Evolutionary conservation across 169 alveolate genomes (phyloP).

Genomic region (Hammondia hammondi): DNA sequence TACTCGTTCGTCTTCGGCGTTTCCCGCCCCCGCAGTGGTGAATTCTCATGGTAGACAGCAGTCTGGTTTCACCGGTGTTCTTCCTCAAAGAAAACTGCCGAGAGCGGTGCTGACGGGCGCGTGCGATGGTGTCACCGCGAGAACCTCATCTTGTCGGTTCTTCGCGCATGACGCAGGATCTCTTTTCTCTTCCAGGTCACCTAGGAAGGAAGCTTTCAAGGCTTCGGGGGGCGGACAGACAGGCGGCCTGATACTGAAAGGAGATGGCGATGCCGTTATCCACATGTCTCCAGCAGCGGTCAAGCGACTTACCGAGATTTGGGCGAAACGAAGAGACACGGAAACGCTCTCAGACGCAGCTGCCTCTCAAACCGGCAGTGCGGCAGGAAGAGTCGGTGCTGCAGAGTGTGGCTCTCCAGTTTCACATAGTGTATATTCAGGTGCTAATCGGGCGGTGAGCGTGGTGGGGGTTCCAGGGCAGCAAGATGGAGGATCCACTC

Average conservation of each 20-base stretch:
- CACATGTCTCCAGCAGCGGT: constrained; percentile 10
- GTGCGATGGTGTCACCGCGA: no score
- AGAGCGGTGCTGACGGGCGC: no score
- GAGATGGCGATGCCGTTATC: not conserved
- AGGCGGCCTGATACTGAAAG: not conserved
- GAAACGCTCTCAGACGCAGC: not conserved
- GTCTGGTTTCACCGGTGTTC: no score
- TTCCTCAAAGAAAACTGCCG: no score
- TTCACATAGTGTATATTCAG: not conserved
- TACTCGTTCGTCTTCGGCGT: no score
- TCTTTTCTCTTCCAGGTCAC: not conserved
- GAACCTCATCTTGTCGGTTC: not conserved
- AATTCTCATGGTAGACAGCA: no score
- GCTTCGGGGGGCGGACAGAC: not conserved
- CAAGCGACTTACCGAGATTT: not conserved
- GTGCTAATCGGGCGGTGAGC: not conserved
- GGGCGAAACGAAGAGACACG: not conserved
- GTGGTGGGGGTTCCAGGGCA: not conserved
- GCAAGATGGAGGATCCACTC: not conserved
- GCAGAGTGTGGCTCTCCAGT: not conserved
- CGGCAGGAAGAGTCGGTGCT: not conserved
- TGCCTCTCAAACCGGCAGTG: not conserved
- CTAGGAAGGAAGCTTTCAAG: not conserved
- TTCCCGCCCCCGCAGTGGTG: no score
- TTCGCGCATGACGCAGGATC: not conserved